phyloP scores from a whole-genome alignment of 345 rosid genomes.

The Citrus reticulata region DNA sequence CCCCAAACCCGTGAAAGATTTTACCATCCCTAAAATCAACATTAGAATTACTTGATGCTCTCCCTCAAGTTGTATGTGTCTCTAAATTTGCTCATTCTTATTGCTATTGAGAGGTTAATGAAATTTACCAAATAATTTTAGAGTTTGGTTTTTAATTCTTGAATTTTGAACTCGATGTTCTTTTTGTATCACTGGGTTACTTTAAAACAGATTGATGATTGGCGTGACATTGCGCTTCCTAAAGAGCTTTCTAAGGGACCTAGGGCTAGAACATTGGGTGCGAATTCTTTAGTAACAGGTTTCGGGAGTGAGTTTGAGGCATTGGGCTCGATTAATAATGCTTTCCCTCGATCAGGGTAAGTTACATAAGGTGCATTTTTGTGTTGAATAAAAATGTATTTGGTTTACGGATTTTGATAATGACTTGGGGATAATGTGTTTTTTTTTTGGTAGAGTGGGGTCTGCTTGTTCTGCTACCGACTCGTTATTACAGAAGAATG shows the following conservation, averaged over 20 bases:
- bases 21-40: no score
- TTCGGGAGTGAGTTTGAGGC: conserved; percentile 71
- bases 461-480: conserved; percentile 39
- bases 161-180: background rate
- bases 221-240: conserved; percentile 85
- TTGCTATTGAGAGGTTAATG: background rate
- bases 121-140: background rate
- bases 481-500: conserved; percentile 38
- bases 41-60: conserved; percentile 66
- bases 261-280: conserved; percentile 70
- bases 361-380: background rate
- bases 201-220: conserved; percentile 80
- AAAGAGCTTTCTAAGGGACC: conserved; percentile 50
- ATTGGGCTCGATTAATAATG: conserved; percentile 40
- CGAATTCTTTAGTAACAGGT: conserved; percentile 63
- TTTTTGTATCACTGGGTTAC: background rate
- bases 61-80: conserved; percentile 77
- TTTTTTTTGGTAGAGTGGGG: conserved; percentile 35
- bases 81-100: background rate
- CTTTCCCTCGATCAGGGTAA: conserved; percentile 46
- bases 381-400: background rate
- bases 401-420: conserved; percentile 1
- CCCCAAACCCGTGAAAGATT: fast-evolving
- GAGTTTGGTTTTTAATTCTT: background rate
- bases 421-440: conserved; percentile 12